Conservation (phyloP, 257 asterid species). For the Vinca minor region DNA sequence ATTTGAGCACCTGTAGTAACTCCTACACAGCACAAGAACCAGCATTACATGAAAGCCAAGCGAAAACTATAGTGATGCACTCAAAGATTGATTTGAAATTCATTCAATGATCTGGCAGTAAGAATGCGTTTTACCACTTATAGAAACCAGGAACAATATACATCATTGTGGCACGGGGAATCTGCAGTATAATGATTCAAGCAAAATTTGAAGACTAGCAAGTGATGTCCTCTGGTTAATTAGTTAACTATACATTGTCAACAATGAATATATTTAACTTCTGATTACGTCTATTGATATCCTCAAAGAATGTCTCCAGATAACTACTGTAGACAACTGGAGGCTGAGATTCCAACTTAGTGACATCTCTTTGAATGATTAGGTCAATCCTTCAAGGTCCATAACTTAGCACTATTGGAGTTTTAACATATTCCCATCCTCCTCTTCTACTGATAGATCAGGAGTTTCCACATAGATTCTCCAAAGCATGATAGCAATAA, state of each 20-base stretch:
- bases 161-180: neutral
- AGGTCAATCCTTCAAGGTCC: neutral
- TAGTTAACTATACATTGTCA: neutral
- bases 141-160: neutral
- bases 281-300: neutral
- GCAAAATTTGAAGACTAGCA: neutral
- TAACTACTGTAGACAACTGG: neutral
- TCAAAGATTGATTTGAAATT: neutral
- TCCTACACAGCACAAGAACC: slow-evolving; percentile 37
- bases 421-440: neutral
- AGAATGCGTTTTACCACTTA: neutral
- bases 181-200: neutral
- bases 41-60: neutral
- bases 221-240: neutral
- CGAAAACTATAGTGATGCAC: neutral
- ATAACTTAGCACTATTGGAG: neutral
- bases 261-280: neutral
- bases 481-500: neutral
- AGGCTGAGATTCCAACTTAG: neutral
- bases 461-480: neutral
- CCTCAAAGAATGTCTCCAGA: neutral
- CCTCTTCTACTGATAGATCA: neutral
- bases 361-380: neutral
- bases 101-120: neutral
- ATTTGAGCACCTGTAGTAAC: slow-evolving; percentile 82